Evolutionary conservation across 176 grass and related monocot species (phyloP).

Genomic region (Oryza punctata): DNA sequence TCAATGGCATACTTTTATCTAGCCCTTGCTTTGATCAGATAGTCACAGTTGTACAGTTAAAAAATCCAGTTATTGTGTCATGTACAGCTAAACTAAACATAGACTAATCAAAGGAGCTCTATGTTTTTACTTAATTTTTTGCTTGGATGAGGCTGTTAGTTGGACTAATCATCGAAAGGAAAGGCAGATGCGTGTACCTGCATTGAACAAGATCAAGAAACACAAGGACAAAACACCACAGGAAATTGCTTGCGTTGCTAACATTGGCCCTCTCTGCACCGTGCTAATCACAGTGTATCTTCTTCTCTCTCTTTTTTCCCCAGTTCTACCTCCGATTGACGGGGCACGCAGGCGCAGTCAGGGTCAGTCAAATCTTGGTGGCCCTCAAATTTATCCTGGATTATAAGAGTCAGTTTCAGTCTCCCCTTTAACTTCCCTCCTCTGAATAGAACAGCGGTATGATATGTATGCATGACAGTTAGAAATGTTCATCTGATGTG

Average conservation of each 20-base stretch:
- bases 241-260: constrained; percentile 45
- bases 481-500: constrained; percentile 1
- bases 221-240: constrained; percentile 44
- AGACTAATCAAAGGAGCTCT: background rate
- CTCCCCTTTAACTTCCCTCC: background rate
- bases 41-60: background rate
- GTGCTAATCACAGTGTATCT: constrained; percentile 38
- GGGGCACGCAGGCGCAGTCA: constrained; percentile 33
- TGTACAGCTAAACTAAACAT: background rate
- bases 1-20: background rate
- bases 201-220: constrained; percentile 43
- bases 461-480: constrained; percentile 21
- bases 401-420: constrained; percentile 46
- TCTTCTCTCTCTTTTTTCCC: constrained; percentile 29
- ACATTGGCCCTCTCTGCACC: constrained; percentile 29
- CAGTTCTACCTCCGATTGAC: constrained; percentile 46
- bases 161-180: background rate
- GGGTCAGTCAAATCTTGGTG: constrained; percentile 33
- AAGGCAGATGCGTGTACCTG: constrained; percentile 40
- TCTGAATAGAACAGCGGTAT: constrained; percentile 22
- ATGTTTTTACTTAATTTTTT: background rate
- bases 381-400: constrained; percentile 38
- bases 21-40: background rate
- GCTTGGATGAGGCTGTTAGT: background rate
- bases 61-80: constrained; percentile 4